A percentile compares a stretch with the other conserved stretches of the same genome.
phyloP scores from a whole-genome alignment of 306 rosid genomes.

The Vigna radiata region DNA sequence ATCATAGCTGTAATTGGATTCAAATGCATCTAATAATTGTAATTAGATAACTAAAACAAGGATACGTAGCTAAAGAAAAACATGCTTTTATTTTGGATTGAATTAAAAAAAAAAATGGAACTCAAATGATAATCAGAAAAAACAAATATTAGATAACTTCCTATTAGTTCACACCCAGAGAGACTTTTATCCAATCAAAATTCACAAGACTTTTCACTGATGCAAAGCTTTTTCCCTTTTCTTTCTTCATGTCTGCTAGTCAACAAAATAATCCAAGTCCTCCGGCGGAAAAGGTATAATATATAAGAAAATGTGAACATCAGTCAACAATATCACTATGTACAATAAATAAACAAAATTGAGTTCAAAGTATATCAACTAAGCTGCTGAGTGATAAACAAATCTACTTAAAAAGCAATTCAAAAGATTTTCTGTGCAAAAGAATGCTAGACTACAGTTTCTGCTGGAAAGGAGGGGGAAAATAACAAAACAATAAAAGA shows the following conservation, averaged over 20 bases:
- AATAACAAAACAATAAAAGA: constrained; percentile 37
- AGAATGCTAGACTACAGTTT: constrained; percentile 80
- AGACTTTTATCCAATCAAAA: too few relatives aligned
- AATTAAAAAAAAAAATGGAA: too few relatives aligned
- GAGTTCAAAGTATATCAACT: not conserved
- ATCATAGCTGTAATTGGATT: too few relatives aligned
- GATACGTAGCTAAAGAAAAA: too few relatives aligned
- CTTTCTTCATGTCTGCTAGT: not conserved
- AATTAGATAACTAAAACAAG: too few relatives aligned
- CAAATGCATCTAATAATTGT: too few relatives aligned
- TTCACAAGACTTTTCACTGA: not conserved
- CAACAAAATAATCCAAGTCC: not conserved
- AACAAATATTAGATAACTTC: too few relatives aligned
- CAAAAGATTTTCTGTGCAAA: constrained; percentile 75
- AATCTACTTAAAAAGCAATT: constrained; percentile 6
- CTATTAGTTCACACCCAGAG: too few relatives aligned
- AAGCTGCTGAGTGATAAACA: not conserved
- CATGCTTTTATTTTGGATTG: too few relatives aligned
- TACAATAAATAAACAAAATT: not conserved
- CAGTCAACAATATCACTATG: constrained; percentile 1
- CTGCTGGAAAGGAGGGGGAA: constrained; percentile 45
- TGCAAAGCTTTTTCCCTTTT: not conserved
- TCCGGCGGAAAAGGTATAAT: not conserved
- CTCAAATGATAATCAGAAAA: too few relatives aligned
- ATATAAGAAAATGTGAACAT: not conserved